Conservation (phyloP, 257 asterid genomes). For the Lavandula angustifolia region DNA sequence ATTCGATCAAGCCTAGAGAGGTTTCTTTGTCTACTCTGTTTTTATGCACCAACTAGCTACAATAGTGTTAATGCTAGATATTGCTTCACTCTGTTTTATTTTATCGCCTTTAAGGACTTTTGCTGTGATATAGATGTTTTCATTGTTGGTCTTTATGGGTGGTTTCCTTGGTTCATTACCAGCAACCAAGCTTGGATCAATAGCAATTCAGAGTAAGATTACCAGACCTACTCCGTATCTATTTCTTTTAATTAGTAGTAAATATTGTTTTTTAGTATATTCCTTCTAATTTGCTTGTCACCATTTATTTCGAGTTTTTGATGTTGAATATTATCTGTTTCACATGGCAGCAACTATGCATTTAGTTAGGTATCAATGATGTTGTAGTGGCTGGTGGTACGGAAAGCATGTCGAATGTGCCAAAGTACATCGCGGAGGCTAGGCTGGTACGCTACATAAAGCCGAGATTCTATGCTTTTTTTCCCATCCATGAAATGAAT, state of each 20-base stretch:
- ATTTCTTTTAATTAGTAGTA: not conserved
- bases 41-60: not conserved
- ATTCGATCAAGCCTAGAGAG: constrained; percentile 60
- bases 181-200: constrained; percentile 94
- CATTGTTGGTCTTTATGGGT: constrained; percentile 96
- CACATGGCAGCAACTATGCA: constrained; percentile 80
- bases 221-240: constrained; percentile 5
- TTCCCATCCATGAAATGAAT: not conserved
- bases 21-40: constrained; percentile 30
- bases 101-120: constrained; percentile 18
- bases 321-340: constrained; percentile 35
- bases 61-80: constrained; percentile 3
- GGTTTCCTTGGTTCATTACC: constrained; percentile 82
- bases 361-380: constrained; percentile 90
- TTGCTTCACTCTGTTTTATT: constrained; percentile 8
- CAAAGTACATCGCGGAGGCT: constrained; percentile 92
- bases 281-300: too few species aligned
- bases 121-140: constrained; percentile 72
- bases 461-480: not conserved
- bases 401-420: constrained; percentile 98
- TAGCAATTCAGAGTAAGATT: constrained; percentile 82
- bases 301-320: too few species aligned
- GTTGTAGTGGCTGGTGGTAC: constrained; percentile 98
- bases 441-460: constrained; percentile 53
- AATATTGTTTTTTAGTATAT: constrained; percentile 12